Evolutionary conservation across 306 rosid genomes (phyloP), one percentile per base, ranked within the genome.

Genomic region (Casuarina equisetifolia): DNA sequence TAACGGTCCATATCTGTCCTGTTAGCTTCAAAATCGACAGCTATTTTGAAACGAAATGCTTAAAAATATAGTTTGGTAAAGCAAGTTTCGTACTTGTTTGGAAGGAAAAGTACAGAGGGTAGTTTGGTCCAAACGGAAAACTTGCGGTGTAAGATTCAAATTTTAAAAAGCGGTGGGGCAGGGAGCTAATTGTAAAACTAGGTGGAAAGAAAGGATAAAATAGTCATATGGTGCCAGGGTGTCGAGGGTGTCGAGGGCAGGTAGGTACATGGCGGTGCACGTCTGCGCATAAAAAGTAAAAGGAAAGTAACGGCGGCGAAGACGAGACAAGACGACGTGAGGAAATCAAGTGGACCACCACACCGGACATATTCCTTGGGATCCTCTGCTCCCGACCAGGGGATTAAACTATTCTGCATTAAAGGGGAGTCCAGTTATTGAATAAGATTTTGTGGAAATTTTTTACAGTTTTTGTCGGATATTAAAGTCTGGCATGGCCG

Each of bases 291-390:
- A 51, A 51, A 12, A 15, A 16, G 32, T 3, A 3, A 3, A 12
- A 51, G 15, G 67, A 64, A 77, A 0, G 10, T 39, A 40, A 3
- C 39, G 68, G 71, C n/a, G 69, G 58, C 39, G 2, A 19, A 43
- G 10, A 66, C 39, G 39, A 67, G 82, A 78, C 72, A 20, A 6
- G 38, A 45, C 74, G 63, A 76, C 64, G 63, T 76, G 81, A 46
- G 8, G 32, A 53, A 52, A 63, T 76, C 61, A 16, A 66, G 35
- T 15, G 48, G 39, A 58, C 39, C 62, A 19, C 57, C 57, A 48
- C 32, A 32, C 63, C 2, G 38, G 3, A 58, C 20, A 58, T 58
- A 58, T 25, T 58, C 38, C 35, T 58, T 48, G 2, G 51, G 51
- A 48, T 48, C 51, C 51, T 48, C 11, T 9, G 51, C 51, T 9